Evolutionary conservation across 164 flowering plant genomes (phyloP).

Genomic region (Saururus chinensis): DNA sequence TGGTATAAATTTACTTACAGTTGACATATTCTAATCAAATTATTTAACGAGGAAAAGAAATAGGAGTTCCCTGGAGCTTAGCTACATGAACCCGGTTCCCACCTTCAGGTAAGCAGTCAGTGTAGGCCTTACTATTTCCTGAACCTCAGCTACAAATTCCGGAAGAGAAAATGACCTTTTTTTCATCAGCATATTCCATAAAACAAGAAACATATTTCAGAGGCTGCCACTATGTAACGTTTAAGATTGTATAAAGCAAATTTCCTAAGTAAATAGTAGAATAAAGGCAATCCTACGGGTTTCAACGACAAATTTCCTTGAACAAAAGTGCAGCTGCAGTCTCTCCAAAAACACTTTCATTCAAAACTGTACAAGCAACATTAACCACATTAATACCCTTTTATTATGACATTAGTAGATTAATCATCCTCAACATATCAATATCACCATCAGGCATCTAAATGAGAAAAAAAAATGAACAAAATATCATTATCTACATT

Average conservation of each 20-base stretch:
- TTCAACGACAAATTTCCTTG: slow-evolving; percentile 84
- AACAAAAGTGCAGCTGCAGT: slow-evolving; percentile 60
- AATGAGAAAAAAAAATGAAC: not conserved
- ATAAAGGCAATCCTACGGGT: slow-evolving; percentile 52
- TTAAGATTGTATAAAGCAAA: no score
- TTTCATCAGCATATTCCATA: slow-evolving; percentile 4
- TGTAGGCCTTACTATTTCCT: slow-evolving; percentile 70
- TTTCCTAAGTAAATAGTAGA: no score
- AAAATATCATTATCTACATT: no score
- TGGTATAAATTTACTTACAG: no score
- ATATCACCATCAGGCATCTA: no score
- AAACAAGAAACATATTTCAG: not conserved
- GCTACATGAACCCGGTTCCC: no score
- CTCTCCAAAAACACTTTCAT: slow-evolving; percentile 87
- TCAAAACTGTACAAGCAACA: slow-evolving; percentile 41
- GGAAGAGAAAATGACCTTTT: slow-evolving; percentile 72
- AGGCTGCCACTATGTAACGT: no score
- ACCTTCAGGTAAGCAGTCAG: slow-evolving; percentile 83
- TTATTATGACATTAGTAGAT: no score
- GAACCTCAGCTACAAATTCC: slow-evolving; percentile 87
- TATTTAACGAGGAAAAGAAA: no score
- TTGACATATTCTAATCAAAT: no score
- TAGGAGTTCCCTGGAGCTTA: no score
- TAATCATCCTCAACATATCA: not conserved
- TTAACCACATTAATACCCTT: not conserved